phyloP scores from a whole-genome alignment of 1,284 basidiomycete species.

The Dichomitus squalens region DNA sequence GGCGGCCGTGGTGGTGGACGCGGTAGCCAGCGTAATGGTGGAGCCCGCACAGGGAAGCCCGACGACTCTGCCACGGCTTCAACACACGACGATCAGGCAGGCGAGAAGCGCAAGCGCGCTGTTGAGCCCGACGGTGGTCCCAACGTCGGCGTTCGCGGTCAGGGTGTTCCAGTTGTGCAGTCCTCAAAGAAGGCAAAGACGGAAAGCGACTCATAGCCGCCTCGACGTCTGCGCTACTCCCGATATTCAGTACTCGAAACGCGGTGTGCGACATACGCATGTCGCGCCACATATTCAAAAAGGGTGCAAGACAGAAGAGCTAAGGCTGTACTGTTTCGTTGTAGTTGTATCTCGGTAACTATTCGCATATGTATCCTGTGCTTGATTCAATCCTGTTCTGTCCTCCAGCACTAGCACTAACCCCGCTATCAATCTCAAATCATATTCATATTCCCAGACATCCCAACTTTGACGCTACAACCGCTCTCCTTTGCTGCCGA shows the following conservation, averaged over 20 bases:
- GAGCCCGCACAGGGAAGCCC: conserved; percentile 28
- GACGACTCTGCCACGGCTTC: conserved; percentile 25
- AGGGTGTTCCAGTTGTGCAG: conserved; percentile 57
- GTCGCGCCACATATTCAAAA: background rate
- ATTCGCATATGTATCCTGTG: conserved; percentile 9
- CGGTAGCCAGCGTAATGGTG: conserved; percentile 35
- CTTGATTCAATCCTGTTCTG: conserved; percentile 1
- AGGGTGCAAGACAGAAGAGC: background rate
- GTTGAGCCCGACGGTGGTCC: conserved; percentile 77
- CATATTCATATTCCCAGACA: too few relatives aligned
- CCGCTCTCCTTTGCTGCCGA: too few relatives aligned
- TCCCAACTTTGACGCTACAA: too few relatives aligned
- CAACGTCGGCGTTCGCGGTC: conserved; percentile 62
- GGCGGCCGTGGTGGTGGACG: conserved; percentile 37
- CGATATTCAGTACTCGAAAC: background rate
- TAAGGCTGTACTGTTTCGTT: conserved; percentile 1
- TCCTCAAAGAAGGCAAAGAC: conserved; percentile 62
- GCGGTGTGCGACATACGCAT: background rate
- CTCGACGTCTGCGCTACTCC: background rate
- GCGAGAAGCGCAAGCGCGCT: conserved; percentile 74
- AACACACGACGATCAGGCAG: conserved; percentile 40
- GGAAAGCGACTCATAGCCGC: conserved; percentile 35
- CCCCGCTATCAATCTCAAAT: too few relatives aligned
- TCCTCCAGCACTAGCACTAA: background rate
- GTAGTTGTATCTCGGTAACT: conserved; percentile 12